These are phyloP conservation scores for Lipomyces oligophaga DNA, from an alignment of 805 yeast species.

Conservation along the genomic window DNA sequence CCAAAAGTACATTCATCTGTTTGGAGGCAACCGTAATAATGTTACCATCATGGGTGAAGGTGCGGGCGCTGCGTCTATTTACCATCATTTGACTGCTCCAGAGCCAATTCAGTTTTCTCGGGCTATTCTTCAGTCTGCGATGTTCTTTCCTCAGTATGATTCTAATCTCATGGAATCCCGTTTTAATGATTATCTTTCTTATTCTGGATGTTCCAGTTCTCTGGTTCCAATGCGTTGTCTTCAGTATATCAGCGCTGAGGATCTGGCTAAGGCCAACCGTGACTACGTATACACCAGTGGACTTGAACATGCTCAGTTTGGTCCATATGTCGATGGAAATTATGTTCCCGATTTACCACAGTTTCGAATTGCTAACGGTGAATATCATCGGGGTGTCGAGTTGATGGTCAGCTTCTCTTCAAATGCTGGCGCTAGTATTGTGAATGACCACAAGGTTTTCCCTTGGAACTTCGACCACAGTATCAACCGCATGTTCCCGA, in stretches of 20 bases:
- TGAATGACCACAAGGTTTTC: conserved; percentile 11
- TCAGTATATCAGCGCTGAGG: neutral
- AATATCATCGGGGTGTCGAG: conserved; percentile 4
- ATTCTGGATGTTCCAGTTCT: conserved; percentile 13
- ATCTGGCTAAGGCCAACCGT: conserved; percentile 14
- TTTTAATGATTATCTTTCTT: conserved; percentile 2
- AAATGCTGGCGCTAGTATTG: conserved; percentile 23
- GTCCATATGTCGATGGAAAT: conserved; percentile 19
- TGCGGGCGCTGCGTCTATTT: conserved; percentile 41
- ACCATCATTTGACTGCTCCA: conserved; percentile 33
- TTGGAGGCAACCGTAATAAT: conserved; percentile 40
- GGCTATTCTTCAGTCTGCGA: conserved; percentile 21
- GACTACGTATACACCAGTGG: conserved; percentile 10
- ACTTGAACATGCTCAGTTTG: too few species aligned
- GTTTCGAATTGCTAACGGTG: conserved; percentile 2
- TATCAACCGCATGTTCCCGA: conserved; percentile 16
- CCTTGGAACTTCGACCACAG: neutral
- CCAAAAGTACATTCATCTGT: conserved; percentile 35
- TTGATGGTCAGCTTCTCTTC: conserved; percentile 14
- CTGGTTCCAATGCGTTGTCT: too few species aligned
- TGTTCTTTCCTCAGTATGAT: conserved; percentile 20
- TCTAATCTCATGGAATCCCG: conserved; percentile 3
- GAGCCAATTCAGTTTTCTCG: conserved; percentile 24
- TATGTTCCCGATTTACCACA: conserved; percentile 18
- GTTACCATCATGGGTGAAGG: conserved; percentile 41